phyloP scores from a whole-genome alignment of 345 rosid genomes.

The Acer saccharum region DNA sequence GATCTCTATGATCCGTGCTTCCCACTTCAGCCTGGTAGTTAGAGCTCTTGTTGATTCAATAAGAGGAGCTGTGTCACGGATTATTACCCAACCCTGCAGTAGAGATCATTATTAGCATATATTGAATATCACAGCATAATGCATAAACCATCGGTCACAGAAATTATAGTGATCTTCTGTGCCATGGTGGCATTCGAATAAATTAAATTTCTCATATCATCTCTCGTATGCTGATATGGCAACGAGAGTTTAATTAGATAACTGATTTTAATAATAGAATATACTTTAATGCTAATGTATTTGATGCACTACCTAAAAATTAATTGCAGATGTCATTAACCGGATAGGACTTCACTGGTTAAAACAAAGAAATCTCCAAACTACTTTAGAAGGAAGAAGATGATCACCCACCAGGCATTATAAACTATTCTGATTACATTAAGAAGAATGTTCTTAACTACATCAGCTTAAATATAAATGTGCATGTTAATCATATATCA shows the following conservation, averaged over 20 bases:
- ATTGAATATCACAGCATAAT: neutral
- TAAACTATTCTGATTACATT: neutral
- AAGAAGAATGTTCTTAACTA: neutral
- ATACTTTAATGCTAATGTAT: neutral
- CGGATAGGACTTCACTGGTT: neutral
- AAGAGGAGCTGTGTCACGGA: constrained; percentile 69
- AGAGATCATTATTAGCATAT: constrained; percentile 4
- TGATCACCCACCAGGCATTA: neutral
- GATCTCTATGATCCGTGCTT: constrained; percentile 79
- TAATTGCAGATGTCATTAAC: neutral
- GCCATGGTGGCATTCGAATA: neutral
- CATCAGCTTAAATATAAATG: neutral
- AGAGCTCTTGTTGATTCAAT: constrained; percentile 80
- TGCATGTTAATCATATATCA: neutral
- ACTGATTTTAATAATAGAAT: too few relatives aligned
- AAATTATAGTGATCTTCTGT: neutral
- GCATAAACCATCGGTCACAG: neutral
- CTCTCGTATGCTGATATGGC: neutral
- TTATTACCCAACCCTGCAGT: constrained; percentile 94
- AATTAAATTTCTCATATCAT: too few relatives aligned
- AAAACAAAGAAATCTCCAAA: neutral
- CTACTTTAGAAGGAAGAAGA: neutral
- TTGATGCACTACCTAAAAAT: neutral
- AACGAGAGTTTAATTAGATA: neutral
- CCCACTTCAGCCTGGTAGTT: constrained; percentile 83